Evolutionary conservation across 805 yeast genomes (phyloP), one percentile per base, ranked within the genome.

Genomic region (Yarrowia porcina): DNA sequence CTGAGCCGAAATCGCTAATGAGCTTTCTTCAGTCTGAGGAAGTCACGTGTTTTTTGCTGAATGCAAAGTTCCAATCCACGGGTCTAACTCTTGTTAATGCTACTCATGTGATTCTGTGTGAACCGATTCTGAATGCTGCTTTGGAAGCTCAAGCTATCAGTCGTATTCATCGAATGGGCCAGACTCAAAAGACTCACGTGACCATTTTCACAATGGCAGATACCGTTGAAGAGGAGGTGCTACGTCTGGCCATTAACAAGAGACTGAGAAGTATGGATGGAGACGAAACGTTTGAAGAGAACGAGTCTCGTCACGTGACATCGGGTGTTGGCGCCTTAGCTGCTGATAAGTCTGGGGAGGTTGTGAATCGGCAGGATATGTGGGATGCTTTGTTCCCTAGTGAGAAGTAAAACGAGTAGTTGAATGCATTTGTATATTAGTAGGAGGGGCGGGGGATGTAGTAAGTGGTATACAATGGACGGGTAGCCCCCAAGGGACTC

Each of bases 31-130:
- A 41, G n/a, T 21, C 25, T n/a, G 42, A 23, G 1, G 42, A 32
- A 2, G 80, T 88, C n/a, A 89, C 97, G 0, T 93, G 98, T 72
- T 86, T 93, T 69, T 74, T 94, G 27, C 74, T 94, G 66, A 90
- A 90, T 73, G 93, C 97, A 0, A 86, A 84, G 67, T 86, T 92
- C 0, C 90, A 92, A 70, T 91, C 96, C 2, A 76, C 97, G 13
- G 99, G 99, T 0, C 77, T 94, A 66, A 94, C 96, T 9, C 77
- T 94, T 63, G 85, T 91, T 9, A 93, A 93, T 76, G 98, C 99
- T 0, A 88, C 89, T 2, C 97, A 94, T 72, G 93, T 94, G 0
- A 87, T 92, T 65, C 73, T 94, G 5, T 89, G 97, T 72, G 99
- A 94, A 74, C 98, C 99, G 0, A 78, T 94, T 64, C 87, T 94